A percentile compares a stretch with the other conserved stretches of the same genome.
Evolutionary conservation across 176 grass and related monocot genomes (phyloP).

Genomic region (Musa troglodytarum): DNA sequence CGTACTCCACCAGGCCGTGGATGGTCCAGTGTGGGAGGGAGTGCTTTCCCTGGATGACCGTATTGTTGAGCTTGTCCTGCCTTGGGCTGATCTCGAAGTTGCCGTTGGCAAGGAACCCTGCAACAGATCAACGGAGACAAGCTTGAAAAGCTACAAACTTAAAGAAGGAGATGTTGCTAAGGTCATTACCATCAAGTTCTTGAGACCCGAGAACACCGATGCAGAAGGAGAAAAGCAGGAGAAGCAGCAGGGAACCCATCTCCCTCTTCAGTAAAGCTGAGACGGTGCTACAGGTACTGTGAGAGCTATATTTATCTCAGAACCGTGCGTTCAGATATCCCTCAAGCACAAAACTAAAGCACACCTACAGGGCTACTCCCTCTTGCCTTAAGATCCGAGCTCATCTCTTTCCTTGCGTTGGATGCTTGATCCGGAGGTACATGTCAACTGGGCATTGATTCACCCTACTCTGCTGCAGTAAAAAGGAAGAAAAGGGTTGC

Average conservation of each 20-base stretch:
- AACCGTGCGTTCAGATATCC: neutral
- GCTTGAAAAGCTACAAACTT: too few relatives aligned
- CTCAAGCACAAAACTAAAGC: neutral
- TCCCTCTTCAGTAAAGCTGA: neutral
- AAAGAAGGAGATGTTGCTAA: neutral
- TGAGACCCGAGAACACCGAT: slow-evolving; percentile 13
- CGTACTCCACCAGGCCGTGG: slow-evolving; percentile 64
- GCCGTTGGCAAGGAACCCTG: slow-evolving; percentile 77
- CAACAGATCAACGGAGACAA: neutral
- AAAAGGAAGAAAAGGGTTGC: neutral
- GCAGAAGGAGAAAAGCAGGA: slow-evolving; percentile 18
- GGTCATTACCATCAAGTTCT: slow-evolving; percentile 21
- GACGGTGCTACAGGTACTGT: neutral
- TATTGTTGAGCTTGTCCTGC: slow-evolving; percentile 64
- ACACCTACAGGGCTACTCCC: neutral
- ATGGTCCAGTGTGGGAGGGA: slow-evolving; percentile 81
- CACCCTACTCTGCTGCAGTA: too few relatives aligned
- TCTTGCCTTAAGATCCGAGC: neutral
- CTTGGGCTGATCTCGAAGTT: slow-evolving; percentile 79
- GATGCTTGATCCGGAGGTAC: neutral
- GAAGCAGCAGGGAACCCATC: neutral
- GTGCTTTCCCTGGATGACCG: slow-evolving; percentile 76
- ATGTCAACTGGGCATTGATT: neutral
- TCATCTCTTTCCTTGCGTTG: too few relatives aligned
- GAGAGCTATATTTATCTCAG: neutral